Evolutionary conservation across 2,329 filamentous ascomycete species (phyloP).

Genomic region (Acephala macrosclerotiorum): DNA sequence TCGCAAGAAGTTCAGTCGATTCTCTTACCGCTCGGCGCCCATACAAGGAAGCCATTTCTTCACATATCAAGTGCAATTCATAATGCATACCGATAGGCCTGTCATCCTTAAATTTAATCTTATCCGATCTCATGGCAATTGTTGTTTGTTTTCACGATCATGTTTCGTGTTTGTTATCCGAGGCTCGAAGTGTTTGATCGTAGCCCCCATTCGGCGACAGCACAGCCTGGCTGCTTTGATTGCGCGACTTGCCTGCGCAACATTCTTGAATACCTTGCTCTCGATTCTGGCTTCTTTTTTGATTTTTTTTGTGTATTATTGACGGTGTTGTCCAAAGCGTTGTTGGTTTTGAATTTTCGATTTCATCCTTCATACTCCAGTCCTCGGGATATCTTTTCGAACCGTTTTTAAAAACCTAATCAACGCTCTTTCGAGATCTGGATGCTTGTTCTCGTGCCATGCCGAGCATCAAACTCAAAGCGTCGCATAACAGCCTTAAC

Average conservation of each 20-base stretch:
- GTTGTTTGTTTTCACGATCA: neutral
- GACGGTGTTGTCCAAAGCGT: neutral
- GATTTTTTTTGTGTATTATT: neutral
- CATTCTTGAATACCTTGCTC: neutral
- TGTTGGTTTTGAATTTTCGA: neutral
- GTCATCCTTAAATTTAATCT: constrained; percentile 10
- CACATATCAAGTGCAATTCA: neutral
- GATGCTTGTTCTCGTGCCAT: neutral
- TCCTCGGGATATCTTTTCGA: neutral
- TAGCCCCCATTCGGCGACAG: neutral
- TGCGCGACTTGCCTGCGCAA: neutral
- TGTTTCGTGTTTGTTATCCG: constrained; percentile 19
- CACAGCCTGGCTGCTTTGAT: neutral
- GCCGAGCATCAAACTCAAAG: constrained; percentile 5
- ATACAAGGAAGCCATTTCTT: neutral
- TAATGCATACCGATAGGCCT: neutral
- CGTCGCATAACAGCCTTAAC: constrained; percentile 14
- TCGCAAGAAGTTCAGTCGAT: neutral
- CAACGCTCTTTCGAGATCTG: neutral
- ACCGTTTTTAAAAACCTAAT: neutral
- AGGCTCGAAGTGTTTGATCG: constrained; percentile 18
- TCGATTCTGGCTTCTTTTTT: neutral
- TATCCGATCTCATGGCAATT: neutral
- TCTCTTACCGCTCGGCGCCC: neutral
- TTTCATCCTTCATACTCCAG: neutral